Base-by-base conservation (phyloP, 2,329 filamentous ascomycete genomes). In the Colletotrichum lentis region DNA sequence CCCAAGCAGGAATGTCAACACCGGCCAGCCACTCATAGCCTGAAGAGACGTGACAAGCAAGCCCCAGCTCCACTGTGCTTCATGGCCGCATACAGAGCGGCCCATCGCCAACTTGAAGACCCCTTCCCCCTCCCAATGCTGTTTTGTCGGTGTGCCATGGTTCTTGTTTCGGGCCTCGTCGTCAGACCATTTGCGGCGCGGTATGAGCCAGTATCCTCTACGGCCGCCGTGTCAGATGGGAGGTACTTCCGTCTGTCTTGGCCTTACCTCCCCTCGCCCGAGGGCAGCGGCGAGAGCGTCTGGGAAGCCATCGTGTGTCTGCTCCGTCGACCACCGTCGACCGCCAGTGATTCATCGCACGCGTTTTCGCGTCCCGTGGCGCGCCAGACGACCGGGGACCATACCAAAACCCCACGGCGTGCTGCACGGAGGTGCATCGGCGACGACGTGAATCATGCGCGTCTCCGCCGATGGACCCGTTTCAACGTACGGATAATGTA, bases 11-110 rank as follows among this genome's bases (percentile, higher is more conserved):
- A 69, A 43, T 53, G 58, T 69, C 64, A 64, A 59, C 64, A 63
- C 35, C 49, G 39, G 35, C 67, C 62, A 61, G 59, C 69, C 67
- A 70, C 69, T 71, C 64, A 35, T 35, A 67, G 54, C 66, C 62
- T 57, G 49, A 37, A 58, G 62, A 65, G 62, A 68, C 8, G n/a
- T 35, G 31, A 35, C 62, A 62, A 62, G 65, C 56, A 55, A 68
- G 63, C 59, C 62, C 55, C 67, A 53, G 65, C 72, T 72, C 73
- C 72, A 74, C 72, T 71, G 73, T 73, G 72, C 73, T 73, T 70
- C 64, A 68, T 69, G 72, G 72, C 71, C 72, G 72, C 72, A 73
- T 72, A 71, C 60, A 57, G 62, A 69, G 67, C 72, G 72, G 70
- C 72, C 72, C 60, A 58, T 67, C 63, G 47, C 68, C 62, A 56